phyloP scores from a whole-genome alignment of 2,329 filamentous ascomycete genomes.

The Aspergillus ibericus region DNA sequence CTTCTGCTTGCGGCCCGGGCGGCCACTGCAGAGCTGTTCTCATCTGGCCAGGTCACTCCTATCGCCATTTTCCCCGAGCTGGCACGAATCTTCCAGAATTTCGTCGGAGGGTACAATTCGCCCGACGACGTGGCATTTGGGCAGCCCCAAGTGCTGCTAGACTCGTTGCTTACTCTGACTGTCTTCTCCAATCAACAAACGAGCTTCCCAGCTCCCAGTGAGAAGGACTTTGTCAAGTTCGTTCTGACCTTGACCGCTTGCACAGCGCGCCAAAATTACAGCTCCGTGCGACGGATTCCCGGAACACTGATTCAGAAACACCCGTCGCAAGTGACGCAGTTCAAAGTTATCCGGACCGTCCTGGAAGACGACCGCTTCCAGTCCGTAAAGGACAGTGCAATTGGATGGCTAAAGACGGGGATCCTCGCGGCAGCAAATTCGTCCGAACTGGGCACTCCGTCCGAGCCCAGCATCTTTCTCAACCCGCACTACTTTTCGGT shows the following conservation, averaged over 20 bases:
- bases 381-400: slow-evolving; percentile 57
- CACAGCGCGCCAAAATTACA: slow-evolving; percentile 36
- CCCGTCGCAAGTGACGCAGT: slow-evolving; percentile 51
- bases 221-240: slow-evolving; percentile 55
- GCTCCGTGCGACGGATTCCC: slow-evolving; percentile 39
- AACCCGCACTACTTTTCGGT: slow-evolving; percentile 39
- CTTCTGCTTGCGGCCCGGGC: slow-evolving; percentile 56
- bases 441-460: slow-evolving; percentile 5
- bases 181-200: slow-evolving; percentile 51
- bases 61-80: slow-evolving; percentile 57
- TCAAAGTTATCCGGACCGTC: slow-evolving; percentile 57
- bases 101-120: slow-evolving; percentile 47
- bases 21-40: slow-evolving; percentile 52
- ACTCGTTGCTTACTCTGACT: slow-evolving; percentile 55
- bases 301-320: slow-evolving; percentile 50
- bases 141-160: slow-evolving; percentile 54
- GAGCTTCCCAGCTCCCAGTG: slow-evolving; percentile 47
- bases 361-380: slow-evolving; percentile 56
- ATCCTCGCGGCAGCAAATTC: slow-evolving; percentile 49
- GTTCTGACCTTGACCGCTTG: slow-evolving; percentile 48
- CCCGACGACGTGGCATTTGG: slow-evolving; percentile 41
- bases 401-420: slow-evolving; percentile 63
- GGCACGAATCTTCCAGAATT: slow-evolving; percentile 52
- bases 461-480: slow-evolving; percentile 33
- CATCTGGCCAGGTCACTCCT: slow-evolving; percentile 37